Base-by-base conservation (phyloP, 371 early-diverging fungal species). In the Actinomucor elegans region DNA sequence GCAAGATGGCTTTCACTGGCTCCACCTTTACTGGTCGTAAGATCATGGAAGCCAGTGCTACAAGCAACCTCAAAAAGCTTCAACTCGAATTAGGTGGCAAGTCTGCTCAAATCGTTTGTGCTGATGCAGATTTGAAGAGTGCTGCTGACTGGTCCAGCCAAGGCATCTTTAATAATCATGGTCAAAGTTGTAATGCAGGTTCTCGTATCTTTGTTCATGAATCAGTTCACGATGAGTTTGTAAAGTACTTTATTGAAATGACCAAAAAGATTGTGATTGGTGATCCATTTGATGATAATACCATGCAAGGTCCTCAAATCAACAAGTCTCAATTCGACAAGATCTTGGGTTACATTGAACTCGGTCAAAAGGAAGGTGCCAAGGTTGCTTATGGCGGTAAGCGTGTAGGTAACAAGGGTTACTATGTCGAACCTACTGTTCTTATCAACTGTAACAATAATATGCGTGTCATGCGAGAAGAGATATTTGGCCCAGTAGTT, bases 1-100 rank as follows among this genome's bases (percentile, higher is more conserved):
- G 60, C 48, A 75, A 75, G 59, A 66, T 75, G 65, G 72, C 72
- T 10, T 75, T 75, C 48, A 83, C 87, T 14, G 96, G 94, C n/a
- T 89, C 87, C 1, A 86, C 88, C 17, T 49, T 52, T 0, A 82
- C 80, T 21, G 91, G 94, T 37, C 85, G 89, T 50, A 79, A 79
- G 48, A 80, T 94, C 45, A 77, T 88, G 70, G 77, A 77, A 29
- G 68, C 80, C 5, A 80, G 90, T 29, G 85, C 91, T 4, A 67
- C 62, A 14, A 77, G 78, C 32, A 88, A 83, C 42, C 81, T 92
- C 37, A 90, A 91, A 65, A 67, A 79, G 20, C 77, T 89, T 18
- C 80, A 88, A 18, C 81, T 95, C 14, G 96, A 95, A 65, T 84
- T 94, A n/a, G 94, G 96, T 41, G 96, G 96, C 51, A 96, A 96